A percentile compares a stretch with the other conserved stretches of the same genome.
These are phyloP conservation scores for Aspergillus eucalypticola DNA, from an alignment of 2,329 filamentous ascomycete species.

Conservation along the genomic window DNA sequence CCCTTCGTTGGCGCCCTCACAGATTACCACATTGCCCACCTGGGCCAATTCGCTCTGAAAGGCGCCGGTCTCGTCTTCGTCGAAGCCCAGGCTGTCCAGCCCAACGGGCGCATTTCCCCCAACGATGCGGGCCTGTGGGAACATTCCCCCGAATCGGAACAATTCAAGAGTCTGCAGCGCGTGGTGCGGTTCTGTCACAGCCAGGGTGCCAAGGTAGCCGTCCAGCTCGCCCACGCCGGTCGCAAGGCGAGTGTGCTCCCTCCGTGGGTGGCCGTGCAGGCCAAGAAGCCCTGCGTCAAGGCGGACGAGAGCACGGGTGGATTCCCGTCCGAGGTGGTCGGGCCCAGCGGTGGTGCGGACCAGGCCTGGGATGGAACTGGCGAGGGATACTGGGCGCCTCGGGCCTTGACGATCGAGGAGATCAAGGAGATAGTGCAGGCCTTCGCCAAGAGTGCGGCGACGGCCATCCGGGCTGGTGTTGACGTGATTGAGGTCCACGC, in stretches of 20 bases:
- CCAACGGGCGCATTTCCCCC: constrained; percentile 79
- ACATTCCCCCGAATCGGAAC: constrained; percentile 57
- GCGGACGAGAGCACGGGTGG: constrained; percentile 55
- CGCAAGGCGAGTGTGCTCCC: constrained; percentile 59
- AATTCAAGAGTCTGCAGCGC: constrained; percentile 67
- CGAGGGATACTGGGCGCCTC: constrained; percentile 60
- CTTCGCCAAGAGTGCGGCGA: constrained; percentile 59
- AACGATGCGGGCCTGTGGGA: constrained; percentile 66
- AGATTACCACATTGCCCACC: constrained; percentile 77
- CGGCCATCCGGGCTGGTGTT: constrained; percentile 68
- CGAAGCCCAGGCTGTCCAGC: constrained; percentile 73
- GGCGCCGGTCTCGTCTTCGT: constrained; percentile 72
- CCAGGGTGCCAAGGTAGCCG: constrained; percentile 72
- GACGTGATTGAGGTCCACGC: constrained; percentile 78
- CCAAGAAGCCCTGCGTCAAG: constrained; percentile 22
- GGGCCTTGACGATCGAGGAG: constrained; percentile 66
- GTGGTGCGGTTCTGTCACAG: constrained; percentile 76
- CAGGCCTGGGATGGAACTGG: constrained; percentile 63
- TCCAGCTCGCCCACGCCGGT: constrained; percentile 82
- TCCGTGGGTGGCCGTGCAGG: constrained; percentile 42
- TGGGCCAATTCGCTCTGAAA: constrained; percentile 73
- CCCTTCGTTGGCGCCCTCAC: constrained; percentile 64
- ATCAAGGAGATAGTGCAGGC: constrained; percentile 64
- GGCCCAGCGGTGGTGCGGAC: constrained; percentile 43
- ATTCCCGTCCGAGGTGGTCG: constrained; percentile 53